phyloP scores from a whole-genome alignment of 1,284 basidiomycete species.

The Garcileccinum viscosum region DNA sequence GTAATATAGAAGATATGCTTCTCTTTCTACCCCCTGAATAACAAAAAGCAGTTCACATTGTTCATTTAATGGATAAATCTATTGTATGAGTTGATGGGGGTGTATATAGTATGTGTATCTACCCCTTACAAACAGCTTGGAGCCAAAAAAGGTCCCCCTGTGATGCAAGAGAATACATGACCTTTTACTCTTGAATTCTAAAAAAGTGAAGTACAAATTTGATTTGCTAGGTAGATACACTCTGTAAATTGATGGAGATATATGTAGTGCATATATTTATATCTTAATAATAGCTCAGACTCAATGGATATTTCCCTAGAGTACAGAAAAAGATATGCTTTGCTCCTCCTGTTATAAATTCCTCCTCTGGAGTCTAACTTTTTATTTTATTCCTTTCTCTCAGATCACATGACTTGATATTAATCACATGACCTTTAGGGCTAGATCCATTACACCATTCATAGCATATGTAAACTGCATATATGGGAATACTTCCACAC shows the following conservation, averaged over 20 bases:
- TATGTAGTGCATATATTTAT: neutral
- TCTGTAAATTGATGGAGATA: neutral
- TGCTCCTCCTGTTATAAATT: no score
- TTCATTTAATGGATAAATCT: neutral
- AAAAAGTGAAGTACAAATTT: neutral
- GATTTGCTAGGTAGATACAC: neutral
- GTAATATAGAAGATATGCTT: slow-evolving; percentile 1
- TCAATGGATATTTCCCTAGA: neutral
- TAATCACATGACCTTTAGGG: no score
- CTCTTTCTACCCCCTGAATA: neutral
- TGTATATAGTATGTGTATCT: neutral
- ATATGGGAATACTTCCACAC: no score
- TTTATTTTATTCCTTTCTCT: no score
- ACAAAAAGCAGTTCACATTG: neutral
- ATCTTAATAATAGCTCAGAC: neutral
- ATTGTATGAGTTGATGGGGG: neutral
- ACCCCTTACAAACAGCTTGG: neutral
- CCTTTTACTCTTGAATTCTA: neutral
- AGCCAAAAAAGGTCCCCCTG: neutral
- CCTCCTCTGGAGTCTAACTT: no score
- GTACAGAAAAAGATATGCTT: neutral
- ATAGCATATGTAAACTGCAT: no score
- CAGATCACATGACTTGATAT: no score
- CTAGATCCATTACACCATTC: no score
- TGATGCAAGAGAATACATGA: neutral